These are phyloP conservation scores for Hymenoscyphus infarciens DNA, from an alignment of 2,329 filamentous ascomycete genomes.

Conservation along the genomic window DNA sequence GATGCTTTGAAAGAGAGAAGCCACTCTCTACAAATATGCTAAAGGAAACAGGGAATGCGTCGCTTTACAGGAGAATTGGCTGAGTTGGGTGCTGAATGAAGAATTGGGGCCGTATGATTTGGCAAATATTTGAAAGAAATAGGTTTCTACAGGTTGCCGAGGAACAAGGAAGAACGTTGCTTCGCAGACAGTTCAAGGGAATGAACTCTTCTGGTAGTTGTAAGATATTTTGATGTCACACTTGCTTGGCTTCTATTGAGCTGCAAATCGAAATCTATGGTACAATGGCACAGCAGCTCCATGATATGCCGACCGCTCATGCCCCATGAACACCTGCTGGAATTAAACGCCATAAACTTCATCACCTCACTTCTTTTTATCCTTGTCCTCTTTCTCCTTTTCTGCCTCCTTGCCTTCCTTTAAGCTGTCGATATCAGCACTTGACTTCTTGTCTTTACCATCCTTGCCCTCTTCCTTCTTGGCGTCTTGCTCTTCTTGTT, in stretches of 20 bases:
- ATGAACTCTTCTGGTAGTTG: background rate
- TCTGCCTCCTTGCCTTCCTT: constrained; percentile 41
- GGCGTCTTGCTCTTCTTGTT: constrained; percentile 89
- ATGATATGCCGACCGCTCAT: constrained; percentile 25
- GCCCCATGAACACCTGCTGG: constrained; percentile 27
- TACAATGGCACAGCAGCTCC: constrained; percentile 32
- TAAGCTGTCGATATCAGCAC: constrained; percentile 47
- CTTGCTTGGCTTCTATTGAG: constrained; percentile 28
- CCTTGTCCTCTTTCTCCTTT: constrained; percentile 55
- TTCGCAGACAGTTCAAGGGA: background rate
- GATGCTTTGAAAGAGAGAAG: no score
- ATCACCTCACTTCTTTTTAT: constrained; percentile 42
- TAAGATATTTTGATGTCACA: constrained; percentile 14
- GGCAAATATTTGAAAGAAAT: background rate
- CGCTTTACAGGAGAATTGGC: constrained; percentile 50
- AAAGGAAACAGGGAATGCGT: no score
- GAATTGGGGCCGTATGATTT: background rate
- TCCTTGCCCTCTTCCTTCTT: constrained; percentile 62
- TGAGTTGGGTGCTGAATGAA: constrained; percentile 49
- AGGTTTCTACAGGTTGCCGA: background rate
- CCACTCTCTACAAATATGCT: no score
- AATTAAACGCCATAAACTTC: constrained; percentile 21
- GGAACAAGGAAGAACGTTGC: background rate
- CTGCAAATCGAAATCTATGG: constrained; percentile 34
- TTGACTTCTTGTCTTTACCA: constrained; percentile 64